Base-by-base conservation (phyloP, 2,329 filamentous ascomycete genomes). In the Cucurbitaria berberidis region DNA sequence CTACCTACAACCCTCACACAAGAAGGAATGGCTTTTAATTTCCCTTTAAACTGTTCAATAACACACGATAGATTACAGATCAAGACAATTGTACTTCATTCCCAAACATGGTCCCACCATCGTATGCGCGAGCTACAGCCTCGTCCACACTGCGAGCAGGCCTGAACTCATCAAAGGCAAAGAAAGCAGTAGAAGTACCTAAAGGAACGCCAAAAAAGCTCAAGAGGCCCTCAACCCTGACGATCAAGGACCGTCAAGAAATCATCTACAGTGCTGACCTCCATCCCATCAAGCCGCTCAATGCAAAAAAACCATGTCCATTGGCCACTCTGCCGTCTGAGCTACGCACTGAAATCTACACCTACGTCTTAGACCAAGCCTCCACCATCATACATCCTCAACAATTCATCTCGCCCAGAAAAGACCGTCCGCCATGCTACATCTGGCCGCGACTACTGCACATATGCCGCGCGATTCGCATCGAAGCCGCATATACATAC, bases 401-500 rank as follows among this genome's bases (percentile, higher is more conserved):
- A 15, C 36, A 39, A 22, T 13, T 8, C 27, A 13, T 22, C 9
- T 30, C 34, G n/a, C 26, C 19, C 16, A 16, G 24, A 26, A 15
- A 13, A 26, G 19, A 30, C 36, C 15, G 32, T 3, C 19, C 21
- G n/a, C 38, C 27, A 47, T 32, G 18, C 22, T 52, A 45, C 45
- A 27, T 54, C 30, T 58, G 51, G 39, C 60, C 63, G 15, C 2
- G 15, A 16, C 40, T 70, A 1, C 55, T 70, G 4, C 57, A 58
- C 18, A 48, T 66, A 27, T 66, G 62, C 46, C 63, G 66, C 16
- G 57, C 59, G 8, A 59, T 72, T n/a, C 59, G 68, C 7, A 58
- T 63, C n/a, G 69, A 73, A 58, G 63, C 61, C 3, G 63, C 64
- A 19, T 68, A 70, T 32, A 51, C 53, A 15, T 70, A 66, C 53